phyloP scores from a whole-genome alignment of 441 rosid species.

The Euphorbia schlechtendalii region DNA sequence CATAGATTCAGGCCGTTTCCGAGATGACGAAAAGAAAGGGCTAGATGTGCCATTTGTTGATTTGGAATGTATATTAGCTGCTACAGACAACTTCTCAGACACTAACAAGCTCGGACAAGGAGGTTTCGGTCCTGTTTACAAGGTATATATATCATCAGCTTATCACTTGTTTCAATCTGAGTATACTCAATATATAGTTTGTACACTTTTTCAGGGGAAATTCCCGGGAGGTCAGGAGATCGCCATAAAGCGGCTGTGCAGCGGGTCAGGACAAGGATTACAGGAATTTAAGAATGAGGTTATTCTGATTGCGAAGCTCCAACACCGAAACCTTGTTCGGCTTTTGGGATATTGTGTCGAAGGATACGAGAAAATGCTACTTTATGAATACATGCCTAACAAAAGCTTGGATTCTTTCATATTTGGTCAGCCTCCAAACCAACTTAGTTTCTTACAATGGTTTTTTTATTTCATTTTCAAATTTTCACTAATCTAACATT shows the following conservation, averaged over 20 bases:
- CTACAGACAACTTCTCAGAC: constrained; percentile 45
- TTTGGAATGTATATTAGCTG: constrained; percentile 39
- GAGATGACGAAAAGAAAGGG: constrained; percentile 38
- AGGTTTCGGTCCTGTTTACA: constrained; percentile 62
- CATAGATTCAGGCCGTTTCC: constrained; percentile 35
- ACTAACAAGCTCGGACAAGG: constrained; percentile 56
- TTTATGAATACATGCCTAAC: too few relatives aligned
- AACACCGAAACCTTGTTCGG: constrained; percentile 60
- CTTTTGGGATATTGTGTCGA: constrained; percentile 18
- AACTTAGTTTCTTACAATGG: too few relatives aligned
- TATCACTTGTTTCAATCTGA: not conserved
- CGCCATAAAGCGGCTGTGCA: constrained; percentile 51
- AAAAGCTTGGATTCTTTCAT: constrained; percentile 4
- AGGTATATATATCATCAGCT: constrained; percentile 23
- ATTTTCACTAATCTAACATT: not conserved
- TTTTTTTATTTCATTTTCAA: not conserved
- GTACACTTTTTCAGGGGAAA: constrained; percentile 28
- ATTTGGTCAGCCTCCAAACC: not conserved
- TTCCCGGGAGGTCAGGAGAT: constrained; percentile 52
- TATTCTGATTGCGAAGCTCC: constrained; percentile 54
- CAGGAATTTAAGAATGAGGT: constrained; percentile 64
- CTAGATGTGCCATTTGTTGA: constrained; percentile 47
- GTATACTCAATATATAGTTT: not conserved
- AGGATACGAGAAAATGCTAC: constrained; percentile 1
- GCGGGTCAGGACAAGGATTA: constrained; percentile 50